Conservation (phyloP, 345 rosid species). For the Noccaea caerulescens region DNA sequence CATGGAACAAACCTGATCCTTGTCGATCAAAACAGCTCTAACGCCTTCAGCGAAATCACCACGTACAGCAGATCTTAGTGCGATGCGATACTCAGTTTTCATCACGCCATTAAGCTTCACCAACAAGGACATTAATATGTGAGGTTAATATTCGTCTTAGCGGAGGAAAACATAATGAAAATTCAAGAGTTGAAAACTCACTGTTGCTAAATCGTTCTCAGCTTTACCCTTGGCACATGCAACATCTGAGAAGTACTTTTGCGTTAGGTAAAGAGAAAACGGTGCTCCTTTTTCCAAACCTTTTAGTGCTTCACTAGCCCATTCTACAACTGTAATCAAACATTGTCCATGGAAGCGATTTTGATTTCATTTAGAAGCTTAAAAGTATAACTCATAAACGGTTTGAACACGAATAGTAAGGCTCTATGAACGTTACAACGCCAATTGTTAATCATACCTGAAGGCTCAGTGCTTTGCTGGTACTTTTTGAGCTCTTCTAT, state of each 20-base stretch:
- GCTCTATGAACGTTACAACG: neutral
- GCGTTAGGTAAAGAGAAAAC: constrained; percentile 87
- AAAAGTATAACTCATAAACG: neutral
- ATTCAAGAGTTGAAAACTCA: constrained; percentile 44
- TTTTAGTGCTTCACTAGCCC: constrained; percentile 89
- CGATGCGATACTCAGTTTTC: constrained; percentile 88
- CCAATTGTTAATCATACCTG: constrained; percentile 51
- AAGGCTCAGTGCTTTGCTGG: constrained; percentile 62
- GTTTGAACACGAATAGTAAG: neutral
- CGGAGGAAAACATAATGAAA: constrained; percentile 5
- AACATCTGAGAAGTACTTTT: constrained; percentile 71
- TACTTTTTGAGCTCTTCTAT: constrained; percentile 67
- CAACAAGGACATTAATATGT: neutral
- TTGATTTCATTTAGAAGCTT: neutral
- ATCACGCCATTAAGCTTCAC: constrained; percentile 76
- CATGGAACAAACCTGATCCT: constrained; percentile 72
- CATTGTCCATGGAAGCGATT: neutral
- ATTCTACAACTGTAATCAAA: constrained; percentile 60
- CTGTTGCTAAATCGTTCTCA: constrained; percentile 58
- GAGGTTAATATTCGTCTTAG: neutral
- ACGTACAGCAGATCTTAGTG: constrained; percentile 68
- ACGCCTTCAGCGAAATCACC: constrained; percentile 88
- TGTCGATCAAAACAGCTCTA: constrained; percentile 90
- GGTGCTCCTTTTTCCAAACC: constrained; percentile 87
- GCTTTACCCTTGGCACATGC: constrained; percentile 65